Evolutionary conservation across 1,139 yeast species (phyloP), one percentile per base, ranked within the genome.

Genomic region (Meyerozyma carpophila): DNA sequence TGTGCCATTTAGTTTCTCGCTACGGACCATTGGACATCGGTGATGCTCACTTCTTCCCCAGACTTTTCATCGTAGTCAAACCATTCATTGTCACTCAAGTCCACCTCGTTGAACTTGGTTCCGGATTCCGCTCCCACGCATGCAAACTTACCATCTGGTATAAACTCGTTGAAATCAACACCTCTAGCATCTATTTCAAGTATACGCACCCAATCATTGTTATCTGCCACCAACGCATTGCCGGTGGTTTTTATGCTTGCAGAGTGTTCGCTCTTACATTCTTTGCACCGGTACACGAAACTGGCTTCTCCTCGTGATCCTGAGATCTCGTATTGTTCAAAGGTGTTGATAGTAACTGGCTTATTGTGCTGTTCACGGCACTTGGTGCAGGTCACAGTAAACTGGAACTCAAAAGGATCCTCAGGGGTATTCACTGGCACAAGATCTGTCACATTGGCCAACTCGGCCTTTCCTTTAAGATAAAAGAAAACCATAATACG

Each of bases 21-120:
- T 28, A 59, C 51, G 9, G 70, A 75, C 87, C 95, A 90, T 43
- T 68, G 59, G 16, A 82, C 73, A 8, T 88, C 93, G 1, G 86
- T 80, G 13, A 93, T 76, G 36, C 94, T 81, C 20, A 90, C 97
- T 61, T 93, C 97, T 25, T 71, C 79, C 9, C 81, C 79, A 5
- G 87, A 83, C 56, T 82, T 79, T 47, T 93, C 98, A 59, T 93
- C 98, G 59, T 91, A 94, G 57, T 93, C 98, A 60, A 83, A 93
- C 95, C 96, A 91, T 59, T 93, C 98, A 39, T 78, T 81, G 36
- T 89, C 97, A 37, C 74, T 77, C 42, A 89, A 64, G 46, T 84
- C 89, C n/a, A 89, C 76, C 18, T 83, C 89, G 10, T 59, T 60
- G 54, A 86, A 87, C 45, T 59, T 63, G 2, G 86, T 72, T 8